A percentile compares a stretch with the other conserved stretches of the same genome.
Conservation (phyloP, 257 asterid species). For the Cinchona pubescens region DNA sequence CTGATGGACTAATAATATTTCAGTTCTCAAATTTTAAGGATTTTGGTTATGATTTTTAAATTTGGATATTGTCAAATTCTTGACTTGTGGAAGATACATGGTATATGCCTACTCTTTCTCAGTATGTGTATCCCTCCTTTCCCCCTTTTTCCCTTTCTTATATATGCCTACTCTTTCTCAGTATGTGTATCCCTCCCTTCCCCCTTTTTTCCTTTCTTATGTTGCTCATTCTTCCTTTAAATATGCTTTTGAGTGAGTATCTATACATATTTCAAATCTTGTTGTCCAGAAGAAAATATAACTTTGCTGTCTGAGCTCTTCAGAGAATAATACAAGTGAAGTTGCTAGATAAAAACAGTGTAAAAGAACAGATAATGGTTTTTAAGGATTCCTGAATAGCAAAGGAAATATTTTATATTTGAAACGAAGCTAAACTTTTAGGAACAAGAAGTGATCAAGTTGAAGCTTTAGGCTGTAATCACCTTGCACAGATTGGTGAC, state of each 20-base stretch:
- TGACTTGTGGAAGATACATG: neutral
- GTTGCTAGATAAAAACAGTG: neutral
- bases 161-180: no score
- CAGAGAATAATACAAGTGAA: neutral
- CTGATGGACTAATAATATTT: neutral
- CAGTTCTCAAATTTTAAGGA: neutral
- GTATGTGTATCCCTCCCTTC: neutral
- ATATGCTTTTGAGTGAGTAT: neutral
- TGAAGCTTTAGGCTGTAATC: slow-evolving; percentile 33
- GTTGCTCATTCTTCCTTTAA: neutral
- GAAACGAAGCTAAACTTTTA: slow-evolving; percentile 28
- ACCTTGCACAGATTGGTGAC: slow-evolving; percentile 28
- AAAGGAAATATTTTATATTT: slow-evolving; percentile 4
- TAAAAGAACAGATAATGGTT: neutral
- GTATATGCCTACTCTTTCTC: neutral
- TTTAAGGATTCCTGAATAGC: neutral
- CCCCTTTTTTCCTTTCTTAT: neutral
- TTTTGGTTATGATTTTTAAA: neutral
- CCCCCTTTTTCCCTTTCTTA: neutral
- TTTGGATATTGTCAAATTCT: neutral
- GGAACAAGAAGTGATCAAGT: slow-evolving; percentile 40
- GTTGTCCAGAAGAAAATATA: neutral
- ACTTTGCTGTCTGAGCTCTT: neutral
- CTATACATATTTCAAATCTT: neutral
- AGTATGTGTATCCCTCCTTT: neutral